Conservation (phyloP, 2,329 filamentous ascomycete species). For the Sodiomyces alkalinus region DNA sequence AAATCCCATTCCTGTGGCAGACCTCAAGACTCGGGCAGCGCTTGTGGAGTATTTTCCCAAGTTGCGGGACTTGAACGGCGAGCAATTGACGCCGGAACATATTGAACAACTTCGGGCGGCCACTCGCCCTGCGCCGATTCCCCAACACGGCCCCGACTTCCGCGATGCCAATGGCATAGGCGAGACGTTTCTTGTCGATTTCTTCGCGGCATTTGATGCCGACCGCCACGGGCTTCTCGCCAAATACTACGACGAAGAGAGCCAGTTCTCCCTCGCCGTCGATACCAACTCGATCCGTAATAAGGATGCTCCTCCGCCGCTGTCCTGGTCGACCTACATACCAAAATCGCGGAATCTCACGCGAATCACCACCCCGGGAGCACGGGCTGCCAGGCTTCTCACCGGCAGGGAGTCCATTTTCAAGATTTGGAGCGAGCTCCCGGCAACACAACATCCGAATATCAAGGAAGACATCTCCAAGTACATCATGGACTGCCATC, state of each 20-base stretch:
- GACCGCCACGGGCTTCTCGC: constrained; percentile 48
- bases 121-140: constrained; percentile 38
- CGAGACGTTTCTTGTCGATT: constrained; percentile 61
- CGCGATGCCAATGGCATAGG: constrained; percentile 59
- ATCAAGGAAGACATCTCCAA: constrained; percentile 51
- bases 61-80: constrained; percentile 60
- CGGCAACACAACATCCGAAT: constrained; percentile 59
- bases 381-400: constrained; percentile 50
- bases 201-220: constrained; percentile 59
- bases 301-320: constrained; percentile 23
- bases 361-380: constrained; percentile 45
- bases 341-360: constrained; percentile 65
- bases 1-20: constrained; percentile 54
- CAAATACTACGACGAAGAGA: constrained; percentile 61
- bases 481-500: constrained; percentile 72
- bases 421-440: constrained; percentile 54
- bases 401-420: constrained; percentile 50
- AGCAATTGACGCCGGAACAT: constrained; percentile 57
- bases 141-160: constrained; percentile 52
- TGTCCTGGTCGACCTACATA: constrained; percentile 61
- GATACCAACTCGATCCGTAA: constrained; percentile 44
- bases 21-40: constrained; percentile 48
- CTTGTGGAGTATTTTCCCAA: constrained; percentile 72
- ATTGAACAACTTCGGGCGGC: constrained; percentile 38
- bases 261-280: constrained; percentile 61